Conservation (phyloP, 116 monocot genomes). For the Iris pallida region DNA sequence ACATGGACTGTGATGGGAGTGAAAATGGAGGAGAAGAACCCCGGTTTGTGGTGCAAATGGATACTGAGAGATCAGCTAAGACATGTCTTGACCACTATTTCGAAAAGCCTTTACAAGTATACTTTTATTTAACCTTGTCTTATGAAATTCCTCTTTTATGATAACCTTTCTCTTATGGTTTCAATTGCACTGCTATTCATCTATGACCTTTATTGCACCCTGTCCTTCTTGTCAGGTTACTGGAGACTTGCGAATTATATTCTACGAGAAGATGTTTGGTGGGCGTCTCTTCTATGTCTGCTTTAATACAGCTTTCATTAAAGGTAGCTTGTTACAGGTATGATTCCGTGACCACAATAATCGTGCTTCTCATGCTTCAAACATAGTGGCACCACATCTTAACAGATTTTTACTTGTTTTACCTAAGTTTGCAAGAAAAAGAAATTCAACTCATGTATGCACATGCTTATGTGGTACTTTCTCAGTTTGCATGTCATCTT, state of each 20-base stretch:
- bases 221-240: slow-evolving; percentile 23
- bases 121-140: neutral
- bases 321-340: slow-evolving; percentile 51
- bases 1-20: slow-evolving; percentile 15
- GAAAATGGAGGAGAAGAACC: slow-evolving; percentile 15
- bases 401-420: too few relatives aligned
- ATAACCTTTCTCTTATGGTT: too few relatives aligned
- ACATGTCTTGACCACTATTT: slow-evolving; percentile 48
- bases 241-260: slow-evolving; percentile 49
- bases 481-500: too few relatives aligned
- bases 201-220: too few relatives aligned
- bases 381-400: neutral
- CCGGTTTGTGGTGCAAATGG: slow-evolving; percentile 47
- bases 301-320: slow-evolving; percentile 53
- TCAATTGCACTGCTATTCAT: too few relatives aligned
- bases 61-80: slow-evolving; percentile 47
- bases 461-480: too few relatives aligned
- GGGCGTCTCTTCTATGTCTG: slow-evolving; percentile 55
- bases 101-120: slow-evolving; percentile 43
- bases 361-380: neutral
- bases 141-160: too few relatives aligned
- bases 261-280: slow-evolving; percentile 55
- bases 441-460: neutral
- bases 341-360: too few relatives aligned
- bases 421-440: too few relatives aligned